Base-by-base conservation (phyloP, 1,284 basidiomycete genomes). In the Sanguinoderma infundibulare region DNA sequence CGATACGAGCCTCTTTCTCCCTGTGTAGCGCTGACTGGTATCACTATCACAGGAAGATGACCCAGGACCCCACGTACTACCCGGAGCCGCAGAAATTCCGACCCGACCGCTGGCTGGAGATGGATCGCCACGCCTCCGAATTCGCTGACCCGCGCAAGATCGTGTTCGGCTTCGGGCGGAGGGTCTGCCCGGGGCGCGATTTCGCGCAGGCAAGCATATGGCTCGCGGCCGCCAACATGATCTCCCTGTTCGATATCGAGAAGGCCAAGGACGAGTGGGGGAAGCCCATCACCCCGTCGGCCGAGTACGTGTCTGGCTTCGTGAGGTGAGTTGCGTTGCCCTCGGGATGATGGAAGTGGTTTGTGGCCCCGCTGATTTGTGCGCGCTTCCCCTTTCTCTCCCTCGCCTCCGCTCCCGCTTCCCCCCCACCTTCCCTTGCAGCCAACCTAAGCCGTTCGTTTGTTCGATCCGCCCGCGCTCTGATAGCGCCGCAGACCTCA, bases 91-190 rank as follows among this genome's bases (percentile, higher is more conserved):
- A 70, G 7, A 32, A 20, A 26, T 77, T 77, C 65, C 58, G 57
- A 8, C 74, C 74, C 5, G 74, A 75, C 44, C 69, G 75, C n/a
- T 76, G 72, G 68, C 53, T 68, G 53, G 65, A 67, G 26, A 66
- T 69, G 56, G 65, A 74, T 53, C 38, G 24, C 9, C 60, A 66
- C 36, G 56, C 64, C 56, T 30, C 67, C 59, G 50, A 70, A 59
- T 40, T 69, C 9, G 61, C 61, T 9, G 65, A 78, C 57, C 69
- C 71, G 12, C 67, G 63, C 54, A 66, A 71, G 53, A 66, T 73
- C 28, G 70, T 72, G 1, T 76, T 75, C 58, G 74, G 74, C 2
- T 76, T 74, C 61, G 75, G 73, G 10, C 65, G 17, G 38, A 67
- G 71, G 28, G 32, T 62, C 22, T 74, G 73, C 58, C 72, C 73